Percentiles rank a stretch among this genome's conserved stretches.
phyloP scores from a whole-genome alignment of 176 grass and related monocot genomes.

The Oryza punctata region DNA sequence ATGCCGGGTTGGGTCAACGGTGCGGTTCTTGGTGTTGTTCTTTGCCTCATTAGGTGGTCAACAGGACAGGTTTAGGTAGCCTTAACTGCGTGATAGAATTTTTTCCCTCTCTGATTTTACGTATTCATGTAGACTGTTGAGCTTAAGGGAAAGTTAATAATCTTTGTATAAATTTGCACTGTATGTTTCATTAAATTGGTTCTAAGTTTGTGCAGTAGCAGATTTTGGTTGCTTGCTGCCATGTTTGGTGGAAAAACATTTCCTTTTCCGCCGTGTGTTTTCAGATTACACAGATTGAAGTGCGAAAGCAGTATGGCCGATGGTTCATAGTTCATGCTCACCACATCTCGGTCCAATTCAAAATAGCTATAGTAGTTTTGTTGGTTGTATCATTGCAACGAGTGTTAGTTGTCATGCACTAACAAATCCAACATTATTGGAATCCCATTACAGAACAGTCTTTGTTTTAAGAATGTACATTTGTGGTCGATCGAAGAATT shows the following conservation, averaged over 20 bases:
- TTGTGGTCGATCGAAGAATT: background rate
- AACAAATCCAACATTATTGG: background rate
- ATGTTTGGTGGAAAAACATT: background rate
- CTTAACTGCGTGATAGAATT: background rate
- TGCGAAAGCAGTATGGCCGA: background rate
- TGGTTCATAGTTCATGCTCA: background rate
- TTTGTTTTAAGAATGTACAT: background rate
- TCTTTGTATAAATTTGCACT: background rate
- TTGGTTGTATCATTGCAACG: background rate
- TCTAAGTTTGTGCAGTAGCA: background rate
- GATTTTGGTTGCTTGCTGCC: background rate
- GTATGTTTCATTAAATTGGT: background rate
- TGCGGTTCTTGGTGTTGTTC: background rate
- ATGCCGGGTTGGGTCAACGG: slow-evolving; percentile 15
- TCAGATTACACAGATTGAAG: background rate
- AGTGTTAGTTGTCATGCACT: background rate
- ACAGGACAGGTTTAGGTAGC: background rate
- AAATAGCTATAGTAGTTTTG: no score
- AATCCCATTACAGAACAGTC: background rate
- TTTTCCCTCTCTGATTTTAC: background rate
- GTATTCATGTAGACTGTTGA: background rate
- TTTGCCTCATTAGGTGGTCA: slow-evolving; percentile 9
- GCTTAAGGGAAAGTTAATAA: background rate
- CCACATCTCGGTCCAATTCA: background rate
- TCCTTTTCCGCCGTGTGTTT: background rate